Evolutionary conservation across 78 protist genomes (phyloP), one percentile per base, ranked within the genome.

Genomic region (Mastigamoeba balamuthi): DNA sequence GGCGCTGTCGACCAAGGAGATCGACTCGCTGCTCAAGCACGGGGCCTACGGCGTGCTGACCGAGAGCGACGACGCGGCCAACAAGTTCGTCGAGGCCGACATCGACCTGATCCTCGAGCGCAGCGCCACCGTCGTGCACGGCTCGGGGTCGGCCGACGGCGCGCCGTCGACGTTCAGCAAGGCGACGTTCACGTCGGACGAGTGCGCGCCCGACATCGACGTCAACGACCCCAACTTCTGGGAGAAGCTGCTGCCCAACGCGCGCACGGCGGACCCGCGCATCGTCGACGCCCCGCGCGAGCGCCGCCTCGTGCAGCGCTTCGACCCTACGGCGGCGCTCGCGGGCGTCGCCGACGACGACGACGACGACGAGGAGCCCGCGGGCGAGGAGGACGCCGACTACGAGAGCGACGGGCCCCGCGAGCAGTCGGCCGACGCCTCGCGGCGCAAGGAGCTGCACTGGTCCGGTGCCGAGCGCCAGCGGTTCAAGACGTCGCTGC

Each of bases 211-310:
- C 4, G 69, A 40, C 38, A 52, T 85, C n/a, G 90, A 88, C 69
- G 52, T 88, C 5, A 30, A 87, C 6, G 93, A 85, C 71, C 90
- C 93, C 25, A 29, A 88, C 76, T 88, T 88, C 43, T 88, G 93
- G 93, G 35, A 53, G 1, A 86, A 85, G 65, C 66, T 85, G 40
- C 66, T 65, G 38, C 83, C 83, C 25, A 81, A 85, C 8, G 69
- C 82, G 71, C 58, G 73, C 25, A 83, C 78, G 2, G 36, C 39
- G 17, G 28, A 27, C 30, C 41, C 63, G 29, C 58, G 42, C 37
- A 7, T 64, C 5, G 43, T 77, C 33, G 39, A 74, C 10, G 44
- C 23, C 28, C 86, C 86, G 42, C 42, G 86, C 40, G 36, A 25
- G 3, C 58, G 86, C 58, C 69, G 71, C 75, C 72, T 73, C 66